These are phyloP conservation scores for Lentithecium fluviatile DNA, from an alignment of 495 filamentous ascomycete species.

Conservation along the genomic window DNA sequence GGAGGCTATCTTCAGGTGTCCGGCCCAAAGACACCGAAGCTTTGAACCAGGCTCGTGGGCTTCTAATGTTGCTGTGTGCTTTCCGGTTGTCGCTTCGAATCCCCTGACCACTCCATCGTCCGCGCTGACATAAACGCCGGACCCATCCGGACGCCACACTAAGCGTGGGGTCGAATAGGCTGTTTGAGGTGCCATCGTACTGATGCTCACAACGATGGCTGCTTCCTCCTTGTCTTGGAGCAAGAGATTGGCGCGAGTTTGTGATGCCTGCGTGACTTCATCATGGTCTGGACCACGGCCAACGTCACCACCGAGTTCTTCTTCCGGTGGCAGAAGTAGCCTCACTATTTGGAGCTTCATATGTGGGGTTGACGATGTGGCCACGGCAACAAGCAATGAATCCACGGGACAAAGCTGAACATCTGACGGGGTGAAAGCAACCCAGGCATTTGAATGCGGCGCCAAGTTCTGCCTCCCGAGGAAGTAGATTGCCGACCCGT, in stretches of 20 bases:
- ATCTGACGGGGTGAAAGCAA: slow-evolving; percentile 61
- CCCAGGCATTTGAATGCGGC: slow-evolving; percentile 64
- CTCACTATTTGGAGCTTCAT: slow-evolving; percentile 67
- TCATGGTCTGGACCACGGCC: neutral
- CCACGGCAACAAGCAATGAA: slow-evolving; percentile 58
- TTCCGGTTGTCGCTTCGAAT: slow-evolving; percentile 62
- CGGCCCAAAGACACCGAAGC: slow-evolving; percentile 65
- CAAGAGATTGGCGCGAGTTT: slow-evolving; percentile 50
- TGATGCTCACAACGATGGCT: slow-evolving; percentile 59
- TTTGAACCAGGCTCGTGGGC: slow-evolving; percentile 62
- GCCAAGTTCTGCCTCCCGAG: slow-evolving; percentile 62
- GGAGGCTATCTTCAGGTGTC: slow-evolving; percentile 46
- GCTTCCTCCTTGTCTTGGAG: slow-evolving; percentile 59
- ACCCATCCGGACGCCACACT: slow-evolving; percentile 64
- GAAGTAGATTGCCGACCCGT: neutral
- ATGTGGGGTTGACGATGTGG: slow-evolving; percentile 60
- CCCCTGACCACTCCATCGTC: slow-evolving; percentile 68
- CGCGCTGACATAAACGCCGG: slow-evolving; percentile 67
- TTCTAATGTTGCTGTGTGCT: slow-evolving; percentile 51
- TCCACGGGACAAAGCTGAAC: slow-evolving; percentile 58
- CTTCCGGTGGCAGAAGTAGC: slow-evolving; percentile 52
- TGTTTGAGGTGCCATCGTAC: slow-evolving; percentile 65
- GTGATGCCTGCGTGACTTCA: slow-evolving; percentile 49
- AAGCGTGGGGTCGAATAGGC: slow-evolving; percentile 65
- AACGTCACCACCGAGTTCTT: neutral